Evolutionary conservation across 495 filamentous ascomycete genomes (phyloP).

Genomic region (Xylaria venustula): DNA sequence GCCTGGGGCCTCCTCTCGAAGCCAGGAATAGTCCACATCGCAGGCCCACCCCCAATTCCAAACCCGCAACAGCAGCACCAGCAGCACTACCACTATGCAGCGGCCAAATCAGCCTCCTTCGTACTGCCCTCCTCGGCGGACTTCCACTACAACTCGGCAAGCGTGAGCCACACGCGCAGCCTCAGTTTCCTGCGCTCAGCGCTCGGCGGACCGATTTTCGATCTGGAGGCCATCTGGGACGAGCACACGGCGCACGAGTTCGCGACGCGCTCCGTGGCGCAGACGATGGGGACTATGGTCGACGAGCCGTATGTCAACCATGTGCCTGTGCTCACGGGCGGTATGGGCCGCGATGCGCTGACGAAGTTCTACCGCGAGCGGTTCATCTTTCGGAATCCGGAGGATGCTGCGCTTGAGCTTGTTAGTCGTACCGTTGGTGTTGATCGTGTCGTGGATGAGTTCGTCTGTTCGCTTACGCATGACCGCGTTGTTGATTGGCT

Average conservation of each 20-base stretch:
- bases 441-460: conserved; percentile 58
- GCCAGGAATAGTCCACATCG: conserved; percentile 1
- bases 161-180: conserved; percentile 51
- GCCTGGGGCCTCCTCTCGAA: conserved; percentile 1
- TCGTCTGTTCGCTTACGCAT: conserved; percentile 66
- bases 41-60: neutral
- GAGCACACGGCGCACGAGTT: conserved; percentile 59
- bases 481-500: conserved; percentile 75
- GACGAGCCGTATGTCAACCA: conserved; percentile 61
- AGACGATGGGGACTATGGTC: conserved; percentile 61
- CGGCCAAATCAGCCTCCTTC: conserved; percentile 31
- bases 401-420: conserved; percentile 65
- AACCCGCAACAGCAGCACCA: neutral
- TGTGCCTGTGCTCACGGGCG: conserved; percentile 63
- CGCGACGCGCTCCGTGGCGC: conserved; percentile 48
- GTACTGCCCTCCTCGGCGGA: conserved; percentile 38
- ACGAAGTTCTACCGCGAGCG: conserved; percentile 68
- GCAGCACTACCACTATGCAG: conserved; percentile 34
- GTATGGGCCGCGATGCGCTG: conserved; percentile 63
- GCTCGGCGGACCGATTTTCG: conserved; percentile 53
- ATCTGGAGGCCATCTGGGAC: conserved; percentile 61
- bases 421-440: conserved; percentile 66
- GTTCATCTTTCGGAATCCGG: conserved; percentile 71
- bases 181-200: conserved; percentile 52
- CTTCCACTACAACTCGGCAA: conserved; percentile 38